A percentile compares a stretch with the other conserved stretches of the same genome.
Evolutionary conservation across 2,329 filamentous ascomycete species (phyloP).

Genomic region (Neonectria neomacrospora): DNA sequence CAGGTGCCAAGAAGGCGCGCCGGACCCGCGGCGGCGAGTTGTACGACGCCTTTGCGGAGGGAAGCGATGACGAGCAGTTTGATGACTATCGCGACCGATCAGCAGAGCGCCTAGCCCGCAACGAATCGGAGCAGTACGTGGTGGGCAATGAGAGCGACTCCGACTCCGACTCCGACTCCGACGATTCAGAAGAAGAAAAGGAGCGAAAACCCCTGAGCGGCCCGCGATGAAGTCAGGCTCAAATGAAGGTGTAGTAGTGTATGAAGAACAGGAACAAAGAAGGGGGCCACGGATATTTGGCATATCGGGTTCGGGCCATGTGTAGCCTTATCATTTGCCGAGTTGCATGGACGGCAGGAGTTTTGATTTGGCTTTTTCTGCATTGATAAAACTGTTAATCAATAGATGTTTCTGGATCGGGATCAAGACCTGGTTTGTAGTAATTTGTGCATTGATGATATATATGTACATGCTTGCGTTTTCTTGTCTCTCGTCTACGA

Average conservation of each 20-base stretch:
- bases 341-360: constrained; percentile 41
- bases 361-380: constrained; percentile 31
- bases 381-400: constrained; percentile 27
- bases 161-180: constrained; percentile 52
- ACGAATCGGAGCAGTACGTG: constrained; percentile 60
- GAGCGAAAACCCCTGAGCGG: constrained; percentile 42
- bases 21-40: constrained; percentile 83
- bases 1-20: constrained; percentile 57
- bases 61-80: constrained; percentile 73
- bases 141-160: constrained; percentile 59
- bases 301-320: constrained; percentile 19
- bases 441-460: neutral
- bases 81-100: constrained; percentile 56
- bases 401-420: constrained; percentile 14
- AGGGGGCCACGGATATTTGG: constrained; percentile 11
- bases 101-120: constrained; percentile 44
- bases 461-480: neutral
- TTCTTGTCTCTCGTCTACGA: neutral
- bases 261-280: constrained; percentile 18
- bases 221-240: constrained; percentile 22
- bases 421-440: neutral
- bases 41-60: constrained; percentile 97
- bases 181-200: constrained; percentile 42
- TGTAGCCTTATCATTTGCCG: constrained; percentile 10
- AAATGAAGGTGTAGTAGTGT: neutral